Base-by-base conservation (phyloP, 2,329 filamentous ascomycete species). In the Fusarium mexicanum region DNA sequence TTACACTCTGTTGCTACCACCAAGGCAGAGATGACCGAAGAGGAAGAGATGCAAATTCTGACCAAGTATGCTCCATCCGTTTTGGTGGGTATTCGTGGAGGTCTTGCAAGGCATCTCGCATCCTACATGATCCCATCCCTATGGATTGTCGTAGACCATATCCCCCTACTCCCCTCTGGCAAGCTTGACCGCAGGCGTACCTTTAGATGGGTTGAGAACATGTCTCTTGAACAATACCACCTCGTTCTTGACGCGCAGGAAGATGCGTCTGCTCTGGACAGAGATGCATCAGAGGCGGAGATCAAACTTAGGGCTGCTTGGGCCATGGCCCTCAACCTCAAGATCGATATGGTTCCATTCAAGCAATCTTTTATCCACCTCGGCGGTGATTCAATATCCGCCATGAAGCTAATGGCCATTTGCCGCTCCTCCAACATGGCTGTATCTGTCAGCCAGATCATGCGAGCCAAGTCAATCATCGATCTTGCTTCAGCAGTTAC, bases 351-450 rank as follows among this genome's bases (percentile, higher is more conserved):
- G 31, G 60, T 77, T 1, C 67, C 74, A 6, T 77, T 73, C 46
- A 69, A 55, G 13, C 61, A 71, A 13, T 77, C 75, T 0, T 77
- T 76, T 10, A 54, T 76, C 12, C 74, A 63, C 31, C 40, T 76
- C 3, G 74, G 74, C 37, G 74, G 74, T 2, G 74, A 76, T 37
- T 76, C 74, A 2, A 76, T 76, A 31, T 76, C 74, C 0, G 74
- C 74, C 1, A 76, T 76, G 74, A 61, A 75, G 58, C n/a, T 76
- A 7, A 76, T 76, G 65, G 71, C 74, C 0, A 29, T 68, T 26
- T 76, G 74, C 2, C 67, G 74, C n/a, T 69, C 74, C 18, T 65
- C 29, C 3, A 31, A 67, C 10, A 73, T 76, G 53, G 48, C 60
- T 47, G 26, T 76, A 5, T 67, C 74, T 1, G 69, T 76, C 18